Conservation (phyloP, 352 stramenopile genomes). For the Globisporangium cylindrosporum region DNA sequence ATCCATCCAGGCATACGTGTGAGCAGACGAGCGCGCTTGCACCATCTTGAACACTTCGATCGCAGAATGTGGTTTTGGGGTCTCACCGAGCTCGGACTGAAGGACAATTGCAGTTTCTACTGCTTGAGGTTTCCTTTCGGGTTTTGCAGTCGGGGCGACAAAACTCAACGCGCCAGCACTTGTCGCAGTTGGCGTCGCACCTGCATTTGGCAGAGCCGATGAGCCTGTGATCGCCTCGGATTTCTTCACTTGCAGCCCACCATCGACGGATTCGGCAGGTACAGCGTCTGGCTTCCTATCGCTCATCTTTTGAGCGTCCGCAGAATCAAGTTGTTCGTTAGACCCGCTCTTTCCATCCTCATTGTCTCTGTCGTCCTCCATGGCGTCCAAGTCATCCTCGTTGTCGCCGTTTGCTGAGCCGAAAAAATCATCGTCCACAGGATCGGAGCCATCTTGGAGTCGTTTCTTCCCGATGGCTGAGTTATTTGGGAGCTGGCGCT, state of each 20-base stretch:
- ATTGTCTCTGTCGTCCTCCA: conserved; percentile 26
- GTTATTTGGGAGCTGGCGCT: conserved; percentile 81
- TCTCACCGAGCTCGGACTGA: conserved; percentile 60
- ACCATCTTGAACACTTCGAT: conserved; percentile 70
- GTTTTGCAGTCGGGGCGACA: neutral
- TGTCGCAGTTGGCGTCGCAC: neutral
- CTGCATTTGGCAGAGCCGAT: conserved; percentile 4
- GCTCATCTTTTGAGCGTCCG: neutral
- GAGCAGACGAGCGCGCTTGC: conserved; percentile 75
- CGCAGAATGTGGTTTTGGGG: conserved; percentile 54
- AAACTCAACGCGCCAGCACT: neutral
- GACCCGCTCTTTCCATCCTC: neutral
- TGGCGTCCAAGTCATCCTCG: conserved; percentile 20
- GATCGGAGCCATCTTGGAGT: conserved; percentile 26
- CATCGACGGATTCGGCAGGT: neutral
- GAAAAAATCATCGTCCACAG: conserved; percentile 25
- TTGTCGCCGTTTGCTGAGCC: conserved; percentile 21
- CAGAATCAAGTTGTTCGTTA: neutral
- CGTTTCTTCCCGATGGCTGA: conserved; percentile 56
- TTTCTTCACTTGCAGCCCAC: neutral
- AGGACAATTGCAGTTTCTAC: conserved; percentile 25
- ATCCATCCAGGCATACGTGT: conserved; percentile 91
- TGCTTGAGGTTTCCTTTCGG: conserved; percentile 5
- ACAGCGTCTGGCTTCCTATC: neutral
- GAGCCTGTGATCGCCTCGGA: neutral